phyloP scores from a whole-genome alignment of 164 flowering plant genomes.

The Annona cherimola region DNA sequence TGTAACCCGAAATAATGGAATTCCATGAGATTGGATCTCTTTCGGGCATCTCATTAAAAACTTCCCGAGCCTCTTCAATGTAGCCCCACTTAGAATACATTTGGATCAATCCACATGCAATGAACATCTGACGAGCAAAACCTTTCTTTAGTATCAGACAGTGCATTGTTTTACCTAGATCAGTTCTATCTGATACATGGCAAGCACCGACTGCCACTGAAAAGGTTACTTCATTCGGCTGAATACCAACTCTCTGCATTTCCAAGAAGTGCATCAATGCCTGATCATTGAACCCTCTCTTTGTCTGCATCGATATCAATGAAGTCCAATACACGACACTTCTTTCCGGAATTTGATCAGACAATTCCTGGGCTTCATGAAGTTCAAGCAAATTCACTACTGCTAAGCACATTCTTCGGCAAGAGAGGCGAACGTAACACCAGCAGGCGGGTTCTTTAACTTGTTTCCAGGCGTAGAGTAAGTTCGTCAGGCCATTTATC shows the following conservation, averaged over 20 bases:
- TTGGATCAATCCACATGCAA: conserved; percentile 4
- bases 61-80: neutral
- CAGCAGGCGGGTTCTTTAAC: neutral
- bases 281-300: conserved; percentile 19
- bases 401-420: neutral
- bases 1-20: conserved; percentile 8
- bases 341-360: conserved; percentile 34
- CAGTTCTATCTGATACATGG: neutral
- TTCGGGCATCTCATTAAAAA: conserved; percentile 4
- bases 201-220: conserved; percentile 15
- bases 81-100: conserved; percentile 1
- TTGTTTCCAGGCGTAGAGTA: neutral
- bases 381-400: neutral
- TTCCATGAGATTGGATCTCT: conserved; percentile 9
- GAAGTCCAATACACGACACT: conserved; percentile 51
- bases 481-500: neutral
- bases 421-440: neutral
- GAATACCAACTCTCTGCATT: conserved; percentile 29
- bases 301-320: conserved; percentile 42
- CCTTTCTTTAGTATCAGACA: conserved; percentile 7
- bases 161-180: conserved; percentile 1
- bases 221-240: conserved; percentile 35
- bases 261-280: conserved; percentile 30
- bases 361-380: conserved; percentile 21
- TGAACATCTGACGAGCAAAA: neutral